A percentile compares a stretch with the other conserved stretches of the same genome.
Conservation (phyloP, 305 asterid genomes). For the Fraxinus sp. region DNA sequence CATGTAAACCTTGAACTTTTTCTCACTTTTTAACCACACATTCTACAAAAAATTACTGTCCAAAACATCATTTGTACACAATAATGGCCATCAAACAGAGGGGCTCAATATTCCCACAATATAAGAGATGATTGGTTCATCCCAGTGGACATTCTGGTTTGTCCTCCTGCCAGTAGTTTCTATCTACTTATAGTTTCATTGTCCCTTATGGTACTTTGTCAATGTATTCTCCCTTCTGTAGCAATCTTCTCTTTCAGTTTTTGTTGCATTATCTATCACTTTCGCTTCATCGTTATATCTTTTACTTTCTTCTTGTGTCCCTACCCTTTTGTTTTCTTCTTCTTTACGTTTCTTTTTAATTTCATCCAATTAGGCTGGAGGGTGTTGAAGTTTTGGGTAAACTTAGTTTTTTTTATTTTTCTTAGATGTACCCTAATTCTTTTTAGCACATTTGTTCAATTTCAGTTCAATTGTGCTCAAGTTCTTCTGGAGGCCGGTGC, state of each 20-base stretch:
- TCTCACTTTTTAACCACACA: too few species aligned
- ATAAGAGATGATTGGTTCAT: conserved; percentile 1
- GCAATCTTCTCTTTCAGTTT: not conserved
- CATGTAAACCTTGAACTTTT: too few species aligned
- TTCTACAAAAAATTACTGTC: too few species aligned
- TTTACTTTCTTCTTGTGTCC: not conserved
- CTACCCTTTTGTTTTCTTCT: not conserved
- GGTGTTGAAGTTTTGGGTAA: not conserved
- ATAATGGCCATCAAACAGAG: too few species aligned
- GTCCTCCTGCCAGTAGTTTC: not conserved
- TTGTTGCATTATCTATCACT: not conserved
- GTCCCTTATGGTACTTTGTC: not conserved
- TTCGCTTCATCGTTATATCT: too few species aligned
- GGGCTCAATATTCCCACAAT: not conserved
- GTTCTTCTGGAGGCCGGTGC: conserved; percentile 93
- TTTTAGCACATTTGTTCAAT: not conserved
- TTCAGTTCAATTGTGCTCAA: conserved; percentile 82
- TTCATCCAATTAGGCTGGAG: not conserved
- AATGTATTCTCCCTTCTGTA: not conserved
- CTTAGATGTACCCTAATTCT: not conserved
- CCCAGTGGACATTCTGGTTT: not conserved
- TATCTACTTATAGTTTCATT: not conserved
- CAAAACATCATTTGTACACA: too few species aligned
- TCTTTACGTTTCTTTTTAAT: not conserved
- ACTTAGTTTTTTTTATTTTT: not conserved